phyloP scores from a whole-genome alignment of 1,284 basidiomycete genomes.

The Prillingera fragicola region DNA sequence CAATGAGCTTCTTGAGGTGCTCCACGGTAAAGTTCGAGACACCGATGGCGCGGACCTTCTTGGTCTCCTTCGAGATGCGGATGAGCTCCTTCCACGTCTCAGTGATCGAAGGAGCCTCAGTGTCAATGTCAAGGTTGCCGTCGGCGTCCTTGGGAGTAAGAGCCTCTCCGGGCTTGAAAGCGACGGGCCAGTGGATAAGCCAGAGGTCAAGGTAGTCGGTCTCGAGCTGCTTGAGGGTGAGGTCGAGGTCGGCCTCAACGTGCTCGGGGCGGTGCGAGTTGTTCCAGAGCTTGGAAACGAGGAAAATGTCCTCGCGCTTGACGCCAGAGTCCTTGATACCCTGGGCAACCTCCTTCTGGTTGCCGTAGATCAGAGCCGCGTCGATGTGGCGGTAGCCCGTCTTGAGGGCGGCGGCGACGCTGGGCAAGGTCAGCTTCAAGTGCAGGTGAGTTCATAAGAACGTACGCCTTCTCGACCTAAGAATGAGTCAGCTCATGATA shows the following conservation, averaged over 20 bases:
- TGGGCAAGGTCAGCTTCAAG: constrained; percentile 44
- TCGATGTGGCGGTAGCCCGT: constrained; percentile 76
- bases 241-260: constrained; percentile 67
- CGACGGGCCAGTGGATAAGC: constrained; percentile 81
- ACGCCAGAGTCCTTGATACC: constrained; percentile 74
- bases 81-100: constrained; percentile 46
- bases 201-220: constrained; percentile 74
- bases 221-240: constrained; percentile 66
- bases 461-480: constrained; percentile 52
- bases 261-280: constrained; percentile 45
- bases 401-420: constrained; percentile 63
- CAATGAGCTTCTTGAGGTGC: constrained; percentile 63
- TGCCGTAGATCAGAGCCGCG: constrained; percentile 65
- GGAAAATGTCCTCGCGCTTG: constrained; percentile 72
- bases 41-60: constrained; percentile 42
- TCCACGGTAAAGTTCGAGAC: constrained; percentile 75
- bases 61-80: constrained; percentile 37
- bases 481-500: background rate
- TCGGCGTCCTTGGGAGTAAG: constrained; percentile 51
- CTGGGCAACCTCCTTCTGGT: constrained; percentile 61
- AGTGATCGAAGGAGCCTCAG: constrained; percentile 23
- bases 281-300: constrained; percentile 62
- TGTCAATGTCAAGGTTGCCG: constrained; percentile 24
- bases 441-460: constrained; percentile 8
- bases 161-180: constrained; percentile 61